A percentile compares a stretch with the other conserved stretches of the same genome.
These are phyloP conservation scores for Populus hybrid DNA, from an alignment of 441 rosid genomes.

Conservation along the genomic window DNA sequence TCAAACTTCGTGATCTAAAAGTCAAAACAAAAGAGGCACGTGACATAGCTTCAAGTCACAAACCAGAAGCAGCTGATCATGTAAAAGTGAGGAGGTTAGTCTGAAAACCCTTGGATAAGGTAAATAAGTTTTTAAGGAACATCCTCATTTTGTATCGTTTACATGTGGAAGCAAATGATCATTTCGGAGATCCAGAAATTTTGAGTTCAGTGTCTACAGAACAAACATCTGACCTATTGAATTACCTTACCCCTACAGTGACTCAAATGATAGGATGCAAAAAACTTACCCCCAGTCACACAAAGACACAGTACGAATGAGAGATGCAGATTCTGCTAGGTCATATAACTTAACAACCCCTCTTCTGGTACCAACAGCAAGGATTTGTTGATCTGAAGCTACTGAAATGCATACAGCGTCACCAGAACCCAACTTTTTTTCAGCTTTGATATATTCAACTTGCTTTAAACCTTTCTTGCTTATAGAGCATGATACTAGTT, in stretches of 20 bases:
- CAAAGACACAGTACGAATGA: slow-evolving; percentile 79
- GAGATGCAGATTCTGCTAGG: slow-evolving; percentile 64
- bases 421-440: slow-evolving; percentile 66
- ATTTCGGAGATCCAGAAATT: not conserved
- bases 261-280: slow-evolving; percentile 11
- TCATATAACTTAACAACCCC: slow-evolving; percentile 89
- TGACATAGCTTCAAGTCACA: not conserved
- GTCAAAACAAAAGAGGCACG: slow-evolving; percentile 1
- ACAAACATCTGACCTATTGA: slow-evolving; percentile 12
- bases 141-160: not conserved
- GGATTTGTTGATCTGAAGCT: slow-evolving; percentile 90
- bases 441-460: slow-evolving; percentile 66
- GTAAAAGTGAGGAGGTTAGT: not conserved
- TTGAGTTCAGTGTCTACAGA: not conserved
- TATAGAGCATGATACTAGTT: slow-evolving; percentile 68
- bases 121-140: not conserved
- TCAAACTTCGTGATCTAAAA: not conserved
- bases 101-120: not conserved
- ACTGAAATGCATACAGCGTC: slow-evolving; percentile 82
- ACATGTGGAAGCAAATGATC: slow-evolving; percentile 6
- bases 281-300: slow-evolving; percentile 92
- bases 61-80: not conserved
- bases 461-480: slow-evolving; percentile 86
- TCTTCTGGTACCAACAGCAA: slow-evolving; percentile 95
- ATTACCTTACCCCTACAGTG: slow-evolving; percentile 13